Evolutionary conservation across 2,329 filamentous ascomycete genomes (phyloP), one percentile per base, ranked within the genome.

Genomic region (Trichoderma pleuroti): DNA sequence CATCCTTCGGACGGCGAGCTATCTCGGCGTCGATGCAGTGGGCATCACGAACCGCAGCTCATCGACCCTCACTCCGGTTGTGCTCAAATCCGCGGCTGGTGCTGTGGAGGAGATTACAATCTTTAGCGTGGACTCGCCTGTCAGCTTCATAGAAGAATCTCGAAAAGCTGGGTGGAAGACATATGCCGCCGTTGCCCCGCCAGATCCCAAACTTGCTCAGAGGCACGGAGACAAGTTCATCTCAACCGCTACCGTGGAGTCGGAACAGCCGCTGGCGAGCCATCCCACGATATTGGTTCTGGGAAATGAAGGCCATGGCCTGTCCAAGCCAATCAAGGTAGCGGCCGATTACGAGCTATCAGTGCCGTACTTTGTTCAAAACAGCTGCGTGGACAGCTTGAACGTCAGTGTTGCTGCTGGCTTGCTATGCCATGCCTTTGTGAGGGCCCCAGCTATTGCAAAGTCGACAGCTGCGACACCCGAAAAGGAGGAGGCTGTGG

Each of bases 401-500:
- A 98, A 99, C 78, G 96, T 98, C 49, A 93, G 93, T 77, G 94
- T 97, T 24, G 95, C 96, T 1, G 89, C 93, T 8, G 93, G 89
- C 1, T 82, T 98, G 62, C 82, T 98, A 64, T 91, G 90, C 72
- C 87, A 90, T 73, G 84, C 90, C 0, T 93, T 96, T 76, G 78
- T 93, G 76, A 86, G 82, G 76, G 79, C 71, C 21, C 65, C 65
- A 11, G 18, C 24, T 12, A 8, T 42, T n/a, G 52, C 11, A 6
- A 64, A 39, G 30, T 28, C 52, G 11, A 61, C 52, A 16, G 59
- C 26, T 5, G 9, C 36, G 2, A 46, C 60, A 16, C 1, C 3
- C n/a, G 46, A 60, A 21, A 26, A n/a, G 21, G 32, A 18, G 10
- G 32, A 21, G 24, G 18, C 6, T 6, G 24, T 5, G 18, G 7